Evolutionary conservation across 2,329 filamentous ascomycete genomes (phyloP).

Genomic region (Colletotrichum nymphaeae): DNA sequence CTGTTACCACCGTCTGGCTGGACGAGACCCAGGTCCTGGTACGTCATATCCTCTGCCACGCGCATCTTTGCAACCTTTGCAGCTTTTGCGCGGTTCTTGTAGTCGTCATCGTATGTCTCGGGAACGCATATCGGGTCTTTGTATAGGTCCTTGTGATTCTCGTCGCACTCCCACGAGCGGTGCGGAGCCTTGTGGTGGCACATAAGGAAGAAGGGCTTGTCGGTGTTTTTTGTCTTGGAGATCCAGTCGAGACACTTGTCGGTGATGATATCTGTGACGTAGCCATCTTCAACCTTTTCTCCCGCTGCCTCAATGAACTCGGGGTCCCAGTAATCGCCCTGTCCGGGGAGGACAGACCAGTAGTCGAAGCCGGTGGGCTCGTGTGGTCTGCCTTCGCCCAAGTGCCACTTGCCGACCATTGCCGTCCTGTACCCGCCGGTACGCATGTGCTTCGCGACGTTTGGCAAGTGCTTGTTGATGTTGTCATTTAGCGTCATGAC

Average conservation of each 20-base stretch:
- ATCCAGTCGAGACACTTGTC: slow-evolving; percentile 60
- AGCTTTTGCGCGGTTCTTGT: slow-evolving; percentile 63
- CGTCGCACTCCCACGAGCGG: slow-evolving; percentile 61
- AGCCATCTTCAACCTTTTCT: slow-evolving; percentile 49
- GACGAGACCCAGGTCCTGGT: slow-evolving; percentile 57
- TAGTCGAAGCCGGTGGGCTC: slow-evolving; percentile 63
- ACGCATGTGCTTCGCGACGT: slow-evolving; percentile 62
- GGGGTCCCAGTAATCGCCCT: slow-evolving; percentile 64
- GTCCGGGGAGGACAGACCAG: slow-evolving; percentile 62
- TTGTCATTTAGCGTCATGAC: slow-evolving; percentile 61
- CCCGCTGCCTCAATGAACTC: slow-evolving; percentile 56
- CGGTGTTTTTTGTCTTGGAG: slow-evolving; percentile 42
- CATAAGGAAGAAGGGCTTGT: slow-evolving; percentile 64
- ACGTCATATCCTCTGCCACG: slow-evolving; percentile 62
- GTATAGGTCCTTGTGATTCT: slow-evolving; percentile 61
- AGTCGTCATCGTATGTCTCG: slow-evolving; percentile 65
- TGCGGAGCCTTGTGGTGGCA: slow-evolving; percentile 68
- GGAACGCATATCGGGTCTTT: slow-evolving; percentile 57
- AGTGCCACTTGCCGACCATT: slow-evolving; percentile 66
- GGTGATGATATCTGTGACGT: slow-evolving; percentile 64
- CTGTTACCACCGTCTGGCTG: slow-evolving; percentile 60
- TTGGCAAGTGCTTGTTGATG: slow-evolving; percentile 62
- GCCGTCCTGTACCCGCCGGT: slow-evolving; percentile 60
- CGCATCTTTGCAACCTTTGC: slow-evolving; percentile 63
- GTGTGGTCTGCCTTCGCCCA: slow-evolving; percentile 58